Conservation (phyloP, 1,284 basidiomycete genomes). For the Albatrellus sp. region DNA sequence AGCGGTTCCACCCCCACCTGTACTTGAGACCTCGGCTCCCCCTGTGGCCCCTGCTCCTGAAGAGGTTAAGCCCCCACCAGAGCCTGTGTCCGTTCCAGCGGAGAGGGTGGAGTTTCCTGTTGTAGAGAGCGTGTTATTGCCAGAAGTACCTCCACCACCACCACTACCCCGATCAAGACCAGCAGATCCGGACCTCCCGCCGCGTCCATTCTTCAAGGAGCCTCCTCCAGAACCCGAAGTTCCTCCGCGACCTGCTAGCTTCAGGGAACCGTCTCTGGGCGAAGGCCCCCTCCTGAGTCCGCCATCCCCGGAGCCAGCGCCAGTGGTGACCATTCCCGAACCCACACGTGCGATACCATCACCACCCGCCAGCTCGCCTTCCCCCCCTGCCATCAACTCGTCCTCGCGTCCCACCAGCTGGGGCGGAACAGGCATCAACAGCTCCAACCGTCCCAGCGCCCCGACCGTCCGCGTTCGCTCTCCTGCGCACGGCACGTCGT, state of each 20-base stretch:
- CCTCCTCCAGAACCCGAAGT: conserved; percentile 23
- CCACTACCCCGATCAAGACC: background rate
- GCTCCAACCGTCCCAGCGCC: conserved; percentile 28
- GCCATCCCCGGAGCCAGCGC: conserved; percentile 30
- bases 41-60: conserved; percentile 1
- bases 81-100: conserved; percentile 14
- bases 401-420: conserved; percentile 17
- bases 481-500: conserved; percentile 20
- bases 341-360: too few species aligned
- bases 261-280: conserved; percentile 8
- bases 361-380: conserved; percentile 11
- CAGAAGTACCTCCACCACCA: background rate
- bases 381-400: conserved; percentile 14
- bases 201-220: conserved; percentile 41
- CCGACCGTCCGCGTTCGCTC: conserved; percentile 23
- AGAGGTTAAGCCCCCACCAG: conserved; percentile 13
- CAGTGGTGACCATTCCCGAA: conserved; percentile 12
- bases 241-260: conserved; percentile 13
- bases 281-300: conserved; percentile 13
- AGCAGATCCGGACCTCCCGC: conserved; percentile 13
- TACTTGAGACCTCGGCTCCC: conserved; percentile 18
- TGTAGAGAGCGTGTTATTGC: too few species aligned
- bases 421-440: conserved; percentile 1
- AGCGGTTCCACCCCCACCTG: conserved; percentile 22
- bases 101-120: conserved; percentile 1